Evolutionary conservation across 495 filamentous ascomycete genomes (phyloP).

Genomic region (Thermothielavioides terrestris): DNA sequence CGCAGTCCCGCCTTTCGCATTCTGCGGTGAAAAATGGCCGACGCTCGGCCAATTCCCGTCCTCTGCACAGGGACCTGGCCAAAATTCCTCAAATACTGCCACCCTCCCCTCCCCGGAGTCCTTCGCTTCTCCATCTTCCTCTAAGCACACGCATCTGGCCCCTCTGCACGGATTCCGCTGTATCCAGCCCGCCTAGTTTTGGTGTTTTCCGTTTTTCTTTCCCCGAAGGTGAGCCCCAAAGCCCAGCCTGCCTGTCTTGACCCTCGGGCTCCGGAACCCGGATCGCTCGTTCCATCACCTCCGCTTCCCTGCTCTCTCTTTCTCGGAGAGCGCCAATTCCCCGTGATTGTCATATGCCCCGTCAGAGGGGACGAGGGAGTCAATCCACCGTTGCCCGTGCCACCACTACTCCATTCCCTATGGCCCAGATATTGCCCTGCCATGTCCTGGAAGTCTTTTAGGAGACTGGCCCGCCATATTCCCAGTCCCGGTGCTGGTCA

Average conservation of each 20-base stretch:
- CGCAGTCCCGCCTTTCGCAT: slow-evolving; percentile 11
- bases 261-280: not conserved
- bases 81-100: slow-evolving; percentile 34
- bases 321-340: not conserved
- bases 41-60: slow-evolving; percentile 17
- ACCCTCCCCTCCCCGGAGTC: slow-evolving; percentile 12
- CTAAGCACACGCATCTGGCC: slow-evolving; percentile 13
- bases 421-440: too few relatives aligned
- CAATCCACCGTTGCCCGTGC: not conserved
- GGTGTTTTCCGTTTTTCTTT: slow-evolving; percentile 1
- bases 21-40: slow-evolving; percentile 22
- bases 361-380: not conserved
- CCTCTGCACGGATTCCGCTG: slow-evolving; percentile 5
- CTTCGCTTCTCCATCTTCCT: slow-evolving; percentile 19
- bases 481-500: not conserved
- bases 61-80: slow-evolving; percentile 15
- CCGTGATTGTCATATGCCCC: not conserved
- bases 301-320: not conserved
- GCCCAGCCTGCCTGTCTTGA: not conserved
- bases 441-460: too few relatives aligned
- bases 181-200: slow-evolving; percentile 1
- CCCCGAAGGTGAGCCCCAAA: slow-evolving; percentile 10
- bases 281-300: not conserved
- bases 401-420: not conserved
- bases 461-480: not conserved